A percentile compares a stretch with the other conserved stretches of the same genome.
Conservation (phyloP, 2,329 filamentous ascomycete genomes). For the Ophiostoma fasciatum region DNA sequence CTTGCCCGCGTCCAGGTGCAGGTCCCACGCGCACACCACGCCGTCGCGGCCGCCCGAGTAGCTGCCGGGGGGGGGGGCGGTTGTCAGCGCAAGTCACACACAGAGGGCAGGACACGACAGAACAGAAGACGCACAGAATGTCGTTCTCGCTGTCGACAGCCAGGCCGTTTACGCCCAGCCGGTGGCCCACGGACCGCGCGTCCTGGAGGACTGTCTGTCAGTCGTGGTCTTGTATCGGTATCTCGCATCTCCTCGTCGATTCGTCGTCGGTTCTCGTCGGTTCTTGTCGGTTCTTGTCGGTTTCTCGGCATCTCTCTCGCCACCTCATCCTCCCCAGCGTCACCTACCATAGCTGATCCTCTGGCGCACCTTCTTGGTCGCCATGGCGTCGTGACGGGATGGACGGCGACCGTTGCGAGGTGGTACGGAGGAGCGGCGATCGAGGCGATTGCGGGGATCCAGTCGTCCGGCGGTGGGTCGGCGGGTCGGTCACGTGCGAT, state of each 20-base stretch:
- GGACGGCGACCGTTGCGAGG: too few species aligned
- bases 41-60: conserved; percentile 95
- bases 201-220: conserved; percentile 38
- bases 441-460: too few species aligned
- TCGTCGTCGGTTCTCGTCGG: too few species aligned
- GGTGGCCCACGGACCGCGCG: conserved; percentile 59
- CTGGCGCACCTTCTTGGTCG: conserved; percentile 45
- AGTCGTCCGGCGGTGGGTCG: too few species aligned
- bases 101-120: conserved; percentile 23
- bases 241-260: too few species aligned
- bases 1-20: conserved; percentile 44
- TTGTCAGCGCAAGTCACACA: too few species aligned
- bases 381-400: too few species aligned
- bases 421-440: too few species aligned
- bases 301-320: too few species aligned
- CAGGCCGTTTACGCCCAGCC: conserved; percentile 87
- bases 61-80: conserved; percentile 27
- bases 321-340: too few species aligned
- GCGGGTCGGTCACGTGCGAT: too few species aligned
- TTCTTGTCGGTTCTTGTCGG: too few species aligned
- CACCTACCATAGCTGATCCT: conserved; percentile 50
- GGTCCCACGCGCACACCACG: conserved; percentile 89
- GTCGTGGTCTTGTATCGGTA: neutral
- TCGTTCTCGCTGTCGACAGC: conserved; percentile 71
- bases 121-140: conserved; percentile 53